Evolutionary conservation across 148 eudicot genomes (phyloP), one percentile per base, ranked within the genome.

Genomic region (Drosera capensis): DNA sequence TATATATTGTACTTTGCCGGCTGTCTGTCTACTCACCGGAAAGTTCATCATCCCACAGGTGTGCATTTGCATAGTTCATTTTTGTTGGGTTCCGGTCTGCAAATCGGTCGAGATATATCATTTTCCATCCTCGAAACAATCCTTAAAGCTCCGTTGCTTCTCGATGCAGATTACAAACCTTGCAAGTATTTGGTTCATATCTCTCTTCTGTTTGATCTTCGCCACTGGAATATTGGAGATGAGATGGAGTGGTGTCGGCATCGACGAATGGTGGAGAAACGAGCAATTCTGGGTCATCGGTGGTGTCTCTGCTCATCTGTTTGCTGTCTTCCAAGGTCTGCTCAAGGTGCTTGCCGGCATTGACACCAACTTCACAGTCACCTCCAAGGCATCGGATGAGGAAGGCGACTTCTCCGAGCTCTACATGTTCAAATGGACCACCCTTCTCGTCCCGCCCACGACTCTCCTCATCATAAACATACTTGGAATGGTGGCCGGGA

Each of bases 221-320:
- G 80, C 77, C 1, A 80, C 88, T 0, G 88, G 88, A 14, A 76
- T 80, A 11, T 59, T 80, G 20, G 88, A 80, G 57, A 77, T 80
- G 77, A 59, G 88, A 52, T 80, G 88, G 88, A 80, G 88, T 35
- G 88, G 88, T 7, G 88, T 80, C 1, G 72, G 80, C 11, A 80
- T 80, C 12, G 88, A 80, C 21, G 88, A 80, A 48, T 80, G 84
- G 81, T 71, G 78, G 93, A 82, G 93, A 54, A 80, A 80, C 18
- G 92, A 80, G 63, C 92, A 80, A 53, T 80, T 80, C 60, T 80
- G 92, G 92, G 92, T 80, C 46, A 80, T 80, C 18, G 92, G 92
- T 38, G 92, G 92, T 8, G 75, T 77, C 19, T 80, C 90, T 1
- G 59, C 90, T 29, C 92, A 81, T 46, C 73, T 81, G 2, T 73